Conservation (phyloP, 805 yeast species). For the Ogataea naganishii region DNA sequence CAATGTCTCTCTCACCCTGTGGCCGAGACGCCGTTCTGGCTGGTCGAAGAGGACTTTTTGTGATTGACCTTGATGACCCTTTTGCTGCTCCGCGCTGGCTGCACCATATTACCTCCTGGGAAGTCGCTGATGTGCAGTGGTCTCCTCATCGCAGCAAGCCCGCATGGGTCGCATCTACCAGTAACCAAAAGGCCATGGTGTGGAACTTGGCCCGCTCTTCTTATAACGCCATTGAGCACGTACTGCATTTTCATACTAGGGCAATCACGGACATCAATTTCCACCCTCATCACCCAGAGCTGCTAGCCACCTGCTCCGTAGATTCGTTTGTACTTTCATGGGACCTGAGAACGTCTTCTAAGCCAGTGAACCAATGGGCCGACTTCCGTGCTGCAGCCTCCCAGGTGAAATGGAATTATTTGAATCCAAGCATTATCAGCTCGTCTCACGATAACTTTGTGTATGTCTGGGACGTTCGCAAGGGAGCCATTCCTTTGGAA, state of each 20-base stretch:
- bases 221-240: slow-evolving; percentile 70
- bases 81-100: slow-evolving; percentile 92
- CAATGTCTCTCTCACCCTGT: slow-evolving; percentile 82
- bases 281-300: slow-evolving; percentile 79
- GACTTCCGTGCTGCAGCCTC: slow-evolving; percentile 94
- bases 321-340: slow-evolving; percentile 83
- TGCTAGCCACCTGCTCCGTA: slow-evolving; percentile 86
- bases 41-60: slow-evolving; percentile 71
- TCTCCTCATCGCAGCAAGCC: slow-evolving; percentile 83
- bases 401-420: slow-evolving; percentile 88
- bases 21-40: slow-evolving; percentile 94
- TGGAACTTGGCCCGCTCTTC: slow-evolving; percentile 77
- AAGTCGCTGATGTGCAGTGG: slow-evolving; percentile 99
- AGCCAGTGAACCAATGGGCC: slow-evolving; percentile 73
- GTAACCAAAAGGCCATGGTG: slow-evolving; percentile 89
- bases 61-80: slow-evolving; percentile 93
- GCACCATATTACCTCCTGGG: slow-evolving; percentile 91
- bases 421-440: slow-evolving; percentile 69
- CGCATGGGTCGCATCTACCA: slow-evolving; percentile 86
- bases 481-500: slow-evolving; percentile 67
- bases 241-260: slow-evolving; percentile 80
- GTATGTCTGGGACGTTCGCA: slow-evolving; percentile 82
- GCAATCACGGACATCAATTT: slow-evolving; percentile 96
- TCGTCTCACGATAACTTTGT: slow-evolving; percentile 78
- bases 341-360: slow-evolving; percentile 79